Base-by-base conservation (phyloP, 805 yeast species). In the Nakazawaea holstii region DNA sequence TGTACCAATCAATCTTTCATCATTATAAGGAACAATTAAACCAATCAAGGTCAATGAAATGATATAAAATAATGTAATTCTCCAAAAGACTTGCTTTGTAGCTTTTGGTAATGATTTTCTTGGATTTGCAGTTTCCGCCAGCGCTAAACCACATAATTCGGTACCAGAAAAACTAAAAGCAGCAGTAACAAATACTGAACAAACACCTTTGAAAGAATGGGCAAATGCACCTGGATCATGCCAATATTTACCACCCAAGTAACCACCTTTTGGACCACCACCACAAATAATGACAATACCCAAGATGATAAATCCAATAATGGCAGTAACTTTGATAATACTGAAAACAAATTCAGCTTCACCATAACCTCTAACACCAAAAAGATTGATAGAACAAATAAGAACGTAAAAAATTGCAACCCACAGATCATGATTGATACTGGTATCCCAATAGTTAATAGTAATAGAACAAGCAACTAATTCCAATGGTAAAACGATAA, bases 321-420 rank as follows among this genome's bases (percentile, higher is more conserved):
- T 74, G 62, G 84, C 80, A 15, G 71, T 41, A n/a, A 80, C 75
- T 60, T 82, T 82, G 48, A 76, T 66, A 17, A 68, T 41, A 45
- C 82, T 76, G 55, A 82, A 74, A 39, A 77, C 58, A 54, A 76
- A 80, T 62, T 82, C 88, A 31, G 81, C 80, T 63, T 82, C 88
- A 62, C 87, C 87, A 56, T 80, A 82, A 49, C 86, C 86, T 55
- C 67, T 70, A 33, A 80, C 82, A 55, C 87, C 87, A 46, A 79
- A 74, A 47, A 81, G 62, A 60, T 82, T 81, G 50, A 81, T 75
- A 35, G 62, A 50, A 30, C 77, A 59, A 50, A 82, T 72, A 29
- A 77, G 56, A 4, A 67, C 69, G 56, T 72, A 82, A 55, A 82
- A 80, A 33, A 80, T 71, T 1, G 75, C 71, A 32, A 79, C 80